Evolutionary conservation across 1,139 yeast genomes (phyloP).

Genomic region (Taiozyma sp.): DNA sequence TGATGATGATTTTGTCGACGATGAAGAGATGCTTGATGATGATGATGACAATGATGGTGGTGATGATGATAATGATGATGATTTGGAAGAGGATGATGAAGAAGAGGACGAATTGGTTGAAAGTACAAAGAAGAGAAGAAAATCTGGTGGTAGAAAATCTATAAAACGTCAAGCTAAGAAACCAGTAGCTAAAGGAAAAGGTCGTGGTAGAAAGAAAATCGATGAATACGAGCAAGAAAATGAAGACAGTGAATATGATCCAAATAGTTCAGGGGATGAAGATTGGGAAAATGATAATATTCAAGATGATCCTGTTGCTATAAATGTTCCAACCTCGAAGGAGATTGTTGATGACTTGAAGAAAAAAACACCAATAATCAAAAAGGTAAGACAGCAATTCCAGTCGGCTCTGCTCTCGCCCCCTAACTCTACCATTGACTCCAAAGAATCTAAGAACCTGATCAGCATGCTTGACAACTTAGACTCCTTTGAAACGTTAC

Average conservation of each 20-base stretch:
- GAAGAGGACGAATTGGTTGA: slow-evolving; percentile 12
- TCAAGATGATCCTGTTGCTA: slow-evolving; percentile 14
- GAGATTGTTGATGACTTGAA: slow-evolving; percentile 11
- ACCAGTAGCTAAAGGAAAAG: neutral
- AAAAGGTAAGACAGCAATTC: slow-evolving; percentile 14
- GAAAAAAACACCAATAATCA: slow-evolving; percentile 14
- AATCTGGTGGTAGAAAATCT: slow-evolving; percentile 5
- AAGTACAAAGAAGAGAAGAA: slow-evolving; percentile 10
- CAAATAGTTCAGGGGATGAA: slow-evolving; percentile 14
- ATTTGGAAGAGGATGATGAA: slow-evolving; percentile 12
- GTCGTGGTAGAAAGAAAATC: neutral
- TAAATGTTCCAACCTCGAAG: slow-evolving; percentile 15
- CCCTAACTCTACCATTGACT: slow-evolving; percentile 7
- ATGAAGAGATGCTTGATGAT: slow-evolving; percentile 15
- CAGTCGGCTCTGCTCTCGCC: slow-evolving; percentile 9
- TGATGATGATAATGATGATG: slow-evolving; percentile 15
- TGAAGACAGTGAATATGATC: slow-evolving; percentile 4
- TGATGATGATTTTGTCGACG: slow-evolving; percentile 20
- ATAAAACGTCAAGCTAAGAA: slow-evolving; percentile 5
- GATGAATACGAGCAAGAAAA: slow-evolving; percentile 3
- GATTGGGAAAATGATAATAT: slow-evolving; percentile 20
- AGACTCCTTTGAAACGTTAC: slow-evolving; percentile 15
- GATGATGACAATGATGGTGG: slow-evolving; percentile 25
- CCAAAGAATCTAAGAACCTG: neutral
- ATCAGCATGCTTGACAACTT: slow-evolving; percentile 9